phyloP scores from a whole-genome alignment of 192 early-diverging fungal species.

The Podila horticola region DNA sequence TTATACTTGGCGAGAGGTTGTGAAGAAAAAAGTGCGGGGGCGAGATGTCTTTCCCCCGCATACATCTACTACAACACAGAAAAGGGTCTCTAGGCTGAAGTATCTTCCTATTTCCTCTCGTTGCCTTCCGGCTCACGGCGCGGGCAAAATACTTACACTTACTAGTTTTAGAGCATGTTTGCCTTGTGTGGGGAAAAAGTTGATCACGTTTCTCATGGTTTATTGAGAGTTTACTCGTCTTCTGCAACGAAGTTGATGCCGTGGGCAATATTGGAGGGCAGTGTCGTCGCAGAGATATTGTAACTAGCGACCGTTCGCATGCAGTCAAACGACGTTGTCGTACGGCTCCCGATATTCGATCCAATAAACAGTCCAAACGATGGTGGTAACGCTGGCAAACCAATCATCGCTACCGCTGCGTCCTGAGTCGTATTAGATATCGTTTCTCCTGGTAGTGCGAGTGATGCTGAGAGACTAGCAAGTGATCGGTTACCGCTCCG shows the following conservation, averaged over 20 bases:
- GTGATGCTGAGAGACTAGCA: not conserved
- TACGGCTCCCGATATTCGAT: constrained; percentile 13
- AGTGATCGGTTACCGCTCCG: not conserved
- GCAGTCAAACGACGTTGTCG: constrained; percentile 4
- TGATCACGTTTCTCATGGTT: not conserved
- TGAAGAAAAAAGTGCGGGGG: too few relatives aligned
- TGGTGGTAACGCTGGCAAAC: not conserved
- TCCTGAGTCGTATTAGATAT: not conserved
- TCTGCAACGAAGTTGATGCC: not conserved
- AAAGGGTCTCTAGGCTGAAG: too few relatives aligned
- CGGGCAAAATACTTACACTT: too few relatives aligned
- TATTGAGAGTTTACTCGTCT: not conserved
- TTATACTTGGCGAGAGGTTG: too few relatives aligned
- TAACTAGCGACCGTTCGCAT: constrained; percentile 14
- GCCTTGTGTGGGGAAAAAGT: too few relatives aligned
- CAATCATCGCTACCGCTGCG: not conserved
- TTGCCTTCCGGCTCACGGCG: too few relatives aligned
- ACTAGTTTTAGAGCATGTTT: too few relatives aligned
- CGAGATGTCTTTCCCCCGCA: too few relatives aligned
- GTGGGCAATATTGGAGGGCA: not conserved
- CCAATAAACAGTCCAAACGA: constrained; percentile 10
- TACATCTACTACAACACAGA: too few relatives aligned
- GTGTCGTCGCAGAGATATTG: constrained; percentile 2
- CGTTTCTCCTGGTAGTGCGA: not conserved
- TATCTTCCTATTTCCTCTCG: too few relatives aligned